A percentile compares a stretch with the other conserved stretches of the same genome.
These are phyloP conservation scores for Babesia bovis DNA, from an alignment of 169 alveolate genomes.

Conservation along the genomic window DNA sequence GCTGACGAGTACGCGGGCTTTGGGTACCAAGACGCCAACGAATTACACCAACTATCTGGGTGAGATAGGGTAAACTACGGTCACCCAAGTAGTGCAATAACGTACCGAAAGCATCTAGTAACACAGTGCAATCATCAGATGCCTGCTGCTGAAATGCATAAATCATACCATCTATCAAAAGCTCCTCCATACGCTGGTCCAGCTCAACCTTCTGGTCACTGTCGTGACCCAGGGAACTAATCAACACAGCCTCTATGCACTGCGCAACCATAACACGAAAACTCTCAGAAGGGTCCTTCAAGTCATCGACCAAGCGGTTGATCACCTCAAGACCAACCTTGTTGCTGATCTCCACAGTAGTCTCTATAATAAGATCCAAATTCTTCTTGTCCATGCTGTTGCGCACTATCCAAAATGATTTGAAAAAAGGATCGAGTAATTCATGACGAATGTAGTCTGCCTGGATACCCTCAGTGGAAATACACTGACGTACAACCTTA, in stretches of 20 bases:
- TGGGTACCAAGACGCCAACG: constrained; percentile 95
- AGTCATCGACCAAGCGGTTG: constrained; percentile 64
- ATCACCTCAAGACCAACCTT: constrained; percentile 85
- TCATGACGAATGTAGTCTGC: constrained; percentile 94
- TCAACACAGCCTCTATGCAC: constrained; percentile 93
- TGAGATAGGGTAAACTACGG: constrained; percentile 95
- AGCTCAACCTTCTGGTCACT: constrained; percentile 88
- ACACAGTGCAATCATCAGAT: constrained; percentile 92
- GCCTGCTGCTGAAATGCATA: constrained; percentile 96
- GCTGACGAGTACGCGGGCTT: constrained; percentile 96
- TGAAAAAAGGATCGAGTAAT: constrained; percentile 93
- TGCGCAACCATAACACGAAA: constrained; percentile 97
- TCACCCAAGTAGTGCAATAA: constrained; percentile 94
- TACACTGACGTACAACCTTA: constrained; percentile 96
- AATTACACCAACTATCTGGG: constrained; percentile 97
- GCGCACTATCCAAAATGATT: constrained; percentile 90
- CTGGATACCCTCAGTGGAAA: constrained; percentile 96
- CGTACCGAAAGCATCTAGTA: constrained; percentile 96
- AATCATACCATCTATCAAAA: constrained; percentile 96
- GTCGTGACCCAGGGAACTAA: constrained; percentile 39
- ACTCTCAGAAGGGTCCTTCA: constrained; percentile 79
- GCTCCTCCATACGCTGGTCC: constrained; percentile 94
- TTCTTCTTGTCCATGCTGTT: constrained; percentile 90
- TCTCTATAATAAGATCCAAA: constrained; percentile 92
- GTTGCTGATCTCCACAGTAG: constrained; percentile 97